phyloP scores from a whole-genome alignment of 371 early-diverging fungal genomes.

The Mucor plumbeus region DNA sequence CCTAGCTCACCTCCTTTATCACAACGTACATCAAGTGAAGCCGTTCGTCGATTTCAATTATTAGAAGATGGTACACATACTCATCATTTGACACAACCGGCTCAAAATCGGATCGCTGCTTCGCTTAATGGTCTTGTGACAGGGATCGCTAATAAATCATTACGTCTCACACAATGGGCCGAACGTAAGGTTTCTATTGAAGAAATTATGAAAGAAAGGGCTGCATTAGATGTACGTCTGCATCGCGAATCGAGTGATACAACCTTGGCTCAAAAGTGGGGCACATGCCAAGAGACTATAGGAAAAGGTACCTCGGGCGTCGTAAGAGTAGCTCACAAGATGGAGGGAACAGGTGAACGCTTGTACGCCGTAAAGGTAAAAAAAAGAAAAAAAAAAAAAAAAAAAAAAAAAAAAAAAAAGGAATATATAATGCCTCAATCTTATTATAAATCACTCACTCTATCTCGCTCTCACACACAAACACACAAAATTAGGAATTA shows the following conservation, averaged over 20 bases:
- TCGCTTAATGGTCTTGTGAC: constrained; percentile 41
- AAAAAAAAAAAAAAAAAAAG: constrained; percentile 14
- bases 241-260: constrained; percentile 20
- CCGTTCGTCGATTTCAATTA: constrained; percentile 34
- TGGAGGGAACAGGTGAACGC: constrained; percentile 40
- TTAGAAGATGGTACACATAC: constrained; percentile 39
- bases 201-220: constrained; percentile 39
- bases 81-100: constrained; percentile 42
- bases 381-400: constrained; percentile 6
- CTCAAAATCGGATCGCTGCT: constrained; percentile 39
- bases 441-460: neutral
- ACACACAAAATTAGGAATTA: constrained; percentile 59
- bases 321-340: constrained; percentile 52
- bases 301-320: constrained; percentile 60
- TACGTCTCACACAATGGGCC: constrained; percentile 34
- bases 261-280: constrained; percentile 50
- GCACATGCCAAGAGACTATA: constrained; percentile 56
- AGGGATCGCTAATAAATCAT: constrained; percentile 28
- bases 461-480: neutral
- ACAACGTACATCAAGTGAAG: constrained; percentile 11
- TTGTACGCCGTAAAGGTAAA: constrained; percentile 61
- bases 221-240: constrained; percentile 30
- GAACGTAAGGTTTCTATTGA: constrained; percentile 32
- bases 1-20: constrained; percentile 8
- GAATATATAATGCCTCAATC: too few relatives aligned